These are phyloP conservation scores for Coemansia nantahalensis DNA, from an alignment of 192 early-diverging fungal species.

Conservation along the genomic window DNA sequence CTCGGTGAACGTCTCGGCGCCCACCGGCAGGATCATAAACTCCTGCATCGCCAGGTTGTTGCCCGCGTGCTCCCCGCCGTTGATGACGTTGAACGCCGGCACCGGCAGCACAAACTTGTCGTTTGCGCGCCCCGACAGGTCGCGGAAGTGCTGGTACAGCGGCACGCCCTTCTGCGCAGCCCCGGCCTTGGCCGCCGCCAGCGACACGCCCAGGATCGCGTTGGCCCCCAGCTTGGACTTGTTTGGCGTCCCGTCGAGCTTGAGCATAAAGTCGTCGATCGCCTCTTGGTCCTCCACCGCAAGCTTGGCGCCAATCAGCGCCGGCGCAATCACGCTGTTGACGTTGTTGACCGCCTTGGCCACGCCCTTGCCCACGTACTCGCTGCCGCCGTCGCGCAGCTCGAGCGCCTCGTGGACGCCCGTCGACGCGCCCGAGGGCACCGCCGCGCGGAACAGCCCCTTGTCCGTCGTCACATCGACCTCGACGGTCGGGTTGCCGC, in stretches of 20 bases:
- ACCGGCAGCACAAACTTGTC: conserved; percentile 92
- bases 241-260: conserved; percentile 94
- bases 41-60: conserved; percentile 99
- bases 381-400: conserved; percentile 88
- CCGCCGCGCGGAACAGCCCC: conserved; percentile 95
- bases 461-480: conserved; percentile 94
- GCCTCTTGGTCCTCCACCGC: conserved; percentile 83
- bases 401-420: conserved; percentile 99
- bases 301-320: conserved; percentile 75
- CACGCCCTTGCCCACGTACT: conserved; percentile 96
- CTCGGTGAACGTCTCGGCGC: conserved; percentile 87
- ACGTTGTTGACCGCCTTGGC: conserved; percentile 88
- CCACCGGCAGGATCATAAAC: conserved; percentile 99
- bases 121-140: conserved; percentile 74
- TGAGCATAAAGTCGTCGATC: conserved; percentile 87
- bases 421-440: conserved; percentile 98
- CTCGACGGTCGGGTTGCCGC: conserved; percentile 98
- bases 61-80: conserved; percentile 98
- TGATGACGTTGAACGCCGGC: conserved; percentile 98
- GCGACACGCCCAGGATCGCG: conserved; percentile 97
- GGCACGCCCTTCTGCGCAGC: conserved; percentile 93
- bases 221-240: conserved; percentile 97
- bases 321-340: conserved; percentile 84
- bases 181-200: conserved; percentile 93
- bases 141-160: conserved; percentile 92